phyloP scores from a whole-genome alignment of 2,329 filamentous ascomycete species.

The Fusarium sp. region DNA sequence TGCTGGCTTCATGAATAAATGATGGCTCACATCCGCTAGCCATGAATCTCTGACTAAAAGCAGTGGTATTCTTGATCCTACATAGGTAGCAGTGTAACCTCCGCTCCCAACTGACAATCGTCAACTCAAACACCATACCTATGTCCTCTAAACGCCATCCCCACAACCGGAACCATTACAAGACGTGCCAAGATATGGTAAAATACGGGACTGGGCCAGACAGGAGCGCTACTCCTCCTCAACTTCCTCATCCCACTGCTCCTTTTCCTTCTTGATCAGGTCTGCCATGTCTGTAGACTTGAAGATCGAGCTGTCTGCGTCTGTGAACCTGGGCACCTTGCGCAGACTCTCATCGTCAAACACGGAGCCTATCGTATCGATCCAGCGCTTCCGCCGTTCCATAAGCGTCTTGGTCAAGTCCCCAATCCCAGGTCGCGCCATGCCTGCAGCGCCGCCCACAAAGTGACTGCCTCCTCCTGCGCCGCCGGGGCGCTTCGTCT shows the following conservation, averaged over 20 bases:
- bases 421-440: slow-evolving; percentile 85
- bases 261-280: slow-evolving; percentile 81
- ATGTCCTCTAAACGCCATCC: slow-evolving; percentile 36
- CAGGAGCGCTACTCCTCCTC: slow-evolving; percentile 70
- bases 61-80: slow-evolving; percentile 28
- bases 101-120: background rate
- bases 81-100: slow-evolving; percentile 11
- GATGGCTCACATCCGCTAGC: background rate
- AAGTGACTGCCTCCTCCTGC: slow-evolving; percentile 80
- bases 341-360: slow-evolving; percentile 87
- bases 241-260: slow-evolving; percentile 86
- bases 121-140: slow-evolving; percentile 24
- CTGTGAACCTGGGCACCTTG: slow-evolving; percentile 77
- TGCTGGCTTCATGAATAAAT: too few species aligned
- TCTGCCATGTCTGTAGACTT: slow-evolving; percentile 80
- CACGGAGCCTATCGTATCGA: slow-evolving; percentile 89
- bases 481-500: slow-evolving; percentile 85
- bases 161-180: slow-evolving; percentile 15
- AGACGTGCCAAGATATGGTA: slow-evolving; percentile 2
- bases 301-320: slow-evolving; percentile 81
- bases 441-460: slow-evolving; percentile 72
- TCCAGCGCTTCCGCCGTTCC: slow-evolving; percentile 92
- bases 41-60: background rate
- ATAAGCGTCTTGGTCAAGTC: slow-evolving; percentile 93
- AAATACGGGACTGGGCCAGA: slow-evolving; percentile 19